phyloP scores from a whole-genome alignment of 176 grass and related monocot genomes.

The Eragrostis nindensis region DNA sequence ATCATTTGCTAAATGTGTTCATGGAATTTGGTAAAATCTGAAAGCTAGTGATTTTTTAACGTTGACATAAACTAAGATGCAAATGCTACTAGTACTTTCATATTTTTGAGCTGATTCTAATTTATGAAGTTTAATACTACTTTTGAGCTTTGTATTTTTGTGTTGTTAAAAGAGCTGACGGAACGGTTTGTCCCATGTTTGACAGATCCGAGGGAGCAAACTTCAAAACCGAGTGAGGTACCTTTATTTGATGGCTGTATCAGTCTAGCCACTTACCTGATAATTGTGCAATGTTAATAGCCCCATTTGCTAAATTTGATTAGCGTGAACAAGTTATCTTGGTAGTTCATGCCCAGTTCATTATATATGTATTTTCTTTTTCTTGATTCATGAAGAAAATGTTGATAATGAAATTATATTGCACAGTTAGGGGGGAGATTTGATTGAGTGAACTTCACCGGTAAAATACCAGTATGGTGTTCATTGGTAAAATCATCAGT shows the following conservation, averaged over 20 bases:
- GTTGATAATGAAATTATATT: not conserved
- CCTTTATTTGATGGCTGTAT: constrained; percentile 23
- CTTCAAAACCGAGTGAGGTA: constrained; percentile 98
- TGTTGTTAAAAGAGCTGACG: constrained; percentile 7
- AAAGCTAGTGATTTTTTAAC: not conserved
- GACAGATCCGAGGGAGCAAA: constrained; percentile 96
- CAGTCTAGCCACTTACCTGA: constrained; percentile 26
- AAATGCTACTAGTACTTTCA: not conserved
- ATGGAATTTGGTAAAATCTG: not conserved
- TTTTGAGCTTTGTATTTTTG: not conserved
- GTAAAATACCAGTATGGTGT: not conserved
- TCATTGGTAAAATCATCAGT: not conserved
- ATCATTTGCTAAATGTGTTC: constrained; percentile 5
- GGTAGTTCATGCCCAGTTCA: constrained; percentile 7
- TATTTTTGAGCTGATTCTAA: constrained; percentile 6
- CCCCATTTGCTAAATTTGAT: not conserved
- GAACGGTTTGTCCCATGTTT: constrained; percentile 33
- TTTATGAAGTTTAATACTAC: not conserved
- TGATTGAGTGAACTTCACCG: constrained; percentile 5
- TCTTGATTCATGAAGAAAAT: constrained; percentile 9
- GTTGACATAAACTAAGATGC: constrained; percentile 11
- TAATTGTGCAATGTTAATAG: constrained; percentile 22
- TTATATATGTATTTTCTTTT: not conserved
- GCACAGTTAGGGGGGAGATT: not conserved
- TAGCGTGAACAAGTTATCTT: not conserved